Evolutionary conservation across 2,329 filamentous ascomycete genomes (phyloP).

Genomic region (Cercospora sp.): DNA sequence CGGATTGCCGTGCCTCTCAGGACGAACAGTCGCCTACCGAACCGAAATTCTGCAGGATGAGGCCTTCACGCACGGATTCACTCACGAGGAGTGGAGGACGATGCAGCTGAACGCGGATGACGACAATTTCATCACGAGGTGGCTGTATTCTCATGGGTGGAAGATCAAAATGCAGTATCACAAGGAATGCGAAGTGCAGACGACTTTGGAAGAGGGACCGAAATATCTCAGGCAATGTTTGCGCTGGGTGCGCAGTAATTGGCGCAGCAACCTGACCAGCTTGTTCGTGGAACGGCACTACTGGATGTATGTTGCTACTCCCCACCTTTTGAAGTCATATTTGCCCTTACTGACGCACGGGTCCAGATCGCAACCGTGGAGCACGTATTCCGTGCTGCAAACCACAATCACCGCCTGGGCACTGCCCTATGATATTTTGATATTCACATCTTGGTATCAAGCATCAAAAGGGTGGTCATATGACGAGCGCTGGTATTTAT

Average conservation of each 20-base stretch:
- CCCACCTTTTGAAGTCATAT: slow-evolving; percentile 13
- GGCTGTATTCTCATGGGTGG: slow-evolving; percentile 89
- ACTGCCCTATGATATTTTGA: slow-evolving; percentile 71
- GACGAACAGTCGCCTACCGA: slow-evolving; percentile 87
- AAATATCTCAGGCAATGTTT: slow-evolving; percentile 94
- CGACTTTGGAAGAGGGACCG: slow-evolving; percentile 82
- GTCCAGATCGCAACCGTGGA: slow-evolving; percentile 83
- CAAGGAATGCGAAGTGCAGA: slow-evolving; percentile 85
- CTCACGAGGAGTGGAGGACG: slow-evolving; percentile 82
- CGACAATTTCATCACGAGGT: slow-evolving; percentile 96
- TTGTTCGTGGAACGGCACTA: slow-evolving; percentile 80
- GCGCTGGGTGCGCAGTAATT: slow-evolving; percentile 95
- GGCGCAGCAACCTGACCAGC: slow-evolving; percentile 94
- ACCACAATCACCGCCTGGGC: slow-evolving; percentile 91
- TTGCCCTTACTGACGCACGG: slow-evolving; percentile 21
- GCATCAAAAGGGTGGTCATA: slow-evolving; percentile 54
- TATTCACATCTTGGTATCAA: slow-evolving; percentile 69
- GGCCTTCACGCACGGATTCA: slow-evolving; percentile 84
- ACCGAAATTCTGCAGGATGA: slow-evolving; percentile 83
- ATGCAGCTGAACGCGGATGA: slow-evolving; percentile 94
- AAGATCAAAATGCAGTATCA: slow-evolving; percentile 96
- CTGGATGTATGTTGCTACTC: slow-evolving; percentile 68
- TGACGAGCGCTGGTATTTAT: slow-evolving; percentile 49
- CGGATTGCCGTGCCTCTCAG: slow-evolving; percentile 94
- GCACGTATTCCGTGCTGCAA: slow-evolving; percentile 86